Percentiles rank a stretch among this genome's conserved stretches.
Conservation (phyloP, 805 yeast genomes). For the Saturnispora quitensis region DNA sequence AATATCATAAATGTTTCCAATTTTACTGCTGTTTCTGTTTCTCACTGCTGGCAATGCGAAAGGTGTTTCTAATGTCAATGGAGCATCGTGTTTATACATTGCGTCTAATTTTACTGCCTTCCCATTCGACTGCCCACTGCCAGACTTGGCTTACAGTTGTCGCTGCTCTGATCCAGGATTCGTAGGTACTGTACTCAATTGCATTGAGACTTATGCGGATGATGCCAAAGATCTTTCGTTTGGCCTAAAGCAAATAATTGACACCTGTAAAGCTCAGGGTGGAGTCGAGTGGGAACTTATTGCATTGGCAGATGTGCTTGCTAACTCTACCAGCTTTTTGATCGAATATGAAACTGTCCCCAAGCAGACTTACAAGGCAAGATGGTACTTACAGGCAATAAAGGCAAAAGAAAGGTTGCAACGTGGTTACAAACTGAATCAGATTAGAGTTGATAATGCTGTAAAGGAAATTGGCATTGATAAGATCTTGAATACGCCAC, state of each 20-base stretch:
- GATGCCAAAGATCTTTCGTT: conserved; percentile 23
- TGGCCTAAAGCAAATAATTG: conserved; percentile 27
- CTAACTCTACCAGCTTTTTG: conserved; percentile 21
- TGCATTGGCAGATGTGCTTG: conserved; percentile 23
- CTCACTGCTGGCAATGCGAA: conserved; percentile 9
- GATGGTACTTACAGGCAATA: conserved; percentile 9
- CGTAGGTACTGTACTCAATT: conserved; percentile 29
- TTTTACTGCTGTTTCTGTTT: neutral
- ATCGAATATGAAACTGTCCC: conserved; percentile 13
- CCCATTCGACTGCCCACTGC: conserved; percentile 27
- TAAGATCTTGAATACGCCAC: conserved; percentile 3
- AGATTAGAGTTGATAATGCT: conserved; percentile 2
- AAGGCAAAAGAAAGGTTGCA: conserved; percentile 1
- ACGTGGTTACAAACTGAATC: neutral
- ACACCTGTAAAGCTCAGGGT: conserved; percentile 29
- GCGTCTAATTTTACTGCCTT: conserved; percentile 27
- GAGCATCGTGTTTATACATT: conserved; percentile 30
- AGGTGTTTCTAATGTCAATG: conserved; percentile 28
- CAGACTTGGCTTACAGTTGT: conserved; percentile 29
- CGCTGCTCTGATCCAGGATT: conserved; percentile 28
- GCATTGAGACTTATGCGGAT: conserved; percentile 26
- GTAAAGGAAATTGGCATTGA: conserved; percentile 8
- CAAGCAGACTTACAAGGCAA: conserved; percentile 7
- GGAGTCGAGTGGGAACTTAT: conserved; percentile 19
- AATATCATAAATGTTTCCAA: neutral